Conservation (phyloP, 176 grass and related monocot genomes). For the Oryza glaberrima region DNA sequence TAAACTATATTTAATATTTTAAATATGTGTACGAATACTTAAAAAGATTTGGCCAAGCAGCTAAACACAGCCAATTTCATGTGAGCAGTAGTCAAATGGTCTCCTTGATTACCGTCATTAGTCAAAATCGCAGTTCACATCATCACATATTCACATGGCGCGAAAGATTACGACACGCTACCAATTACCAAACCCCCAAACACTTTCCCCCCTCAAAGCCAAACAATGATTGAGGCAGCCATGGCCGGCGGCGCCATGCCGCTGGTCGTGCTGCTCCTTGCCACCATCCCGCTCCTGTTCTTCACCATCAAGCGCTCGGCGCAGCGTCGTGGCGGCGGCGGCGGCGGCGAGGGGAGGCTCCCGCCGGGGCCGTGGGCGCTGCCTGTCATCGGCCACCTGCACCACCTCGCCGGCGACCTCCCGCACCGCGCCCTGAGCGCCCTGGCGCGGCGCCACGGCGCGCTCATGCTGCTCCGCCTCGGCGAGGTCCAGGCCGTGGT, state of each 20-base stretch:
- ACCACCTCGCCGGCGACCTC: constrained; percentile 19
- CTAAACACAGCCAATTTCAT: too few species aligned
- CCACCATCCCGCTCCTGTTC: neutral
- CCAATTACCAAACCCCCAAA: too few species aligned
- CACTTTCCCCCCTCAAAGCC: too few species aligned
- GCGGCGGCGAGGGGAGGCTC: neutral
- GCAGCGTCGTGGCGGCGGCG: neutral
- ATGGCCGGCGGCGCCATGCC: neutral
- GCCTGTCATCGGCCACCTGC: constrained; percentile 31
- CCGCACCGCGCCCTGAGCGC: constrained; percentile 26
- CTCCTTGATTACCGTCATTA: too few species aligned
- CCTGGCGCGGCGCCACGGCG: constrained; percentile 12
- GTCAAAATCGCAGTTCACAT: too few species aligned
- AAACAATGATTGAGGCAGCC: neutral
- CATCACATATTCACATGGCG: too few species aligned
- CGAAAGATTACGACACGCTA: too few species aligned
- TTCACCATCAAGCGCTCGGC: neutral
- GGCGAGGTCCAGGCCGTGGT: constrained; percentile 35
- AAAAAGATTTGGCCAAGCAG: too few species aligned
- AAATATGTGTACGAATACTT: too few species aligned
- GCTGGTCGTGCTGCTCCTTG: neutral
- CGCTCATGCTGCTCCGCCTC: constrained; percentile 20
- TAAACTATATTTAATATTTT: too few species aligned
- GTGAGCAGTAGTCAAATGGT: too few species aligned
- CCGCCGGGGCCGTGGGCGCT: constrained; percentile 24